A percentile compares a stretch with the other conserved stretches of the same genome.
phyloP scores from a whole-genome alignment of 192 early-diverging fungal species.

The Coemansia reversa region DNA sequence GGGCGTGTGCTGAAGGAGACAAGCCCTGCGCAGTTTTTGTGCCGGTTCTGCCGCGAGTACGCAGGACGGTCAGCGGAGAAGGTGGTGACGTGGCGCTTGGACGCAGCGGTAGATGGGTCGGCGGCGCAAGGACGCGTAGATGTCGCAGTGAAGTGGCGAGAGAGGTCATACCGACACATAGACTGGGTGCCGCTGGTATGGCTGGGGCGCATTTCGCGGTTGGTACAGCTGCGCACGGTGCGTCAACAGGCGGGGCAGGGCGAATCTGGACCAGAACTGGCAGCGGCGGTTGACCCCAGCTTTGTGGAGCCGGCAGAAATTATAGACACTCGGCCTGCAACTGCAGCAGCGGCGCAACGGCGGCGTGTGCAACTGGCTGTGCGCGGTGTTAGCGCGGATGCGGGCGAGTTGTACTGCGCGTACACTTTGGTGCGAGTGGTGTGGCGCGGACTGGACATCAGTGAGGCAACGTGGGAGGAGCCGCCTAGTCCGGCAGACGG shows the following conservation, averaged over 20 bases:
- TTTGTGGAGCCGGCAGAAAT: constrained; percentile 11
- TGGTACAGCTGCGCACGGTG: constrained; percentile 8
- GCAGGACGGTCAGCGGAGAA: constrained; percentile 1
- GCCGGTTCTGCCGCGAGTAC: constrained; percentile 18
- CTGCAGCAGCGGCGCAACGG: background rate
- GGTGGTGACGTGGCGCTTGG: constrained; percentile 25
- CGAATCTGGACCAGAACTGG: constrained; percentile 6
- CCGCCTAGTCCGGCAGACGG: constrained; percentile 29
- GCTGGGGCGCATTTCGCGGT: constrained; percentile 10
- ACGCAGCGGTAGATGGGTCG: background rate
- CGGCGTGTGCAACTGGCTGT: constrained; percentile 5
- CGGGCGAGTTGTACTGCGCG: constrained; percentile 9
- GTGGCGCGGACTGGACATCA: constrained; percentile 24
- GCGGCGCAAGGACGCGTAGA: constrained; percentile 11
- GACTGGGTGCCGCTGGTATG: constrained; percentile 42
- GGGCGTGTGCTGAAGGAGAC: background rate
- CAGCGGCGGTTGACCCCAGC: background rate
- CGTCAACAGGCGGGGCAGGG: background rate
- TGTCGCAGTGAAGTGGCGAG: constrained; percentile 30
- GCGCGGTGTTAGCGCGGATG: no score
- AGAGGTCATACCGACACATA: constrained; percentile 34
- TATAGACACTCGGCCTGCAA: constrained; percentile 2
- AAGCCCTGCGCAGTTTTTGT: constrained; percentile 11
- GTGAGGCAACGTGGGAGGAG: constrained; percentile 34
- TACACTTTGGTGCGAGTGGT: constrained; percentile 19